phyloP scores from a whole-genome alignment of 805 yeast genomes.

The Yamadazyma tumulicola region DNA sequence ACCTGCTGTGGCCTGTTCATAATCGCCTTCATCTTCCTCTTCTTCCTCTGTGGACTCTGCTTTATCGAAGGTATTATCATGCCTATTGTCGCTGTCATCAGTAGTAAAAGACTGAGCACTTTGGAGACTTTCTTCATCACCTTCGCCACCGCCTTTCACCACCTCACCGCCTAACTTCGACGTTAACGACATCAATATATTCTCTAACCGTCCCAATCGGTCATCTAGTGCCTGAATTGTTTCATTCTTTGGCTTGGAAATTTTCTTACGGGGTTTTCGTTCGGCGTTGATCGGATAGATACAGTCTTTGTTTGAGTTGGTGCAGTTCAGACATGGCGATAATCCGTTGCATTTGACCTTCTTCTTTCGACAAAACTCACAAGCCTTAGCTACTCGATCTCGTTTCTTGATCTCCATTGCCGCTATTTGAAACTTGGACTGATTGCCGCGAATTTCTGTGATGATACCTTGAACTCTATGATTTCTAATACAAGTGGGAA shows the following conservation, averaged over 20 bases:
- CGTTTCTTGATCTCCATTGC: constrained; percentile 13
- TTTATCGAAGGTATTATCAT: neutral
- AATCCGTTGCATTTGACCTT: constrained; percentile 37
- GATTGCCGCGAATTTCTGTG: too few species aligned
- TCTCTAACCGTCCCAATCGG: constrained; percentile 11
- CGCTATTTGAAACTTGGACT: neutral
- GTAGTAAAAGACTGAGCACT: neutral
- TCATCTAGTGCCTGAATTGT: constrained; percentile 8
- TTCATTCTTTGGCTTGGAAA: constrained; percentile 6
- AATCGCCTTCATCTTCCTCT: constrained; percentile 2
- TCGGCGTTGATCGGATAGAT: constrained; percentile 14
- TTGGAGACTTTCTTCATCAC: neutral
- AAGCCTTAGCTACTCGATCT: constrained; percentile 35
- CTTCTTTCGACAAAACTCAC: constrained; percentile 33
- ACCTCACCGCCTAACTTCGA: constrained; percentile 7
- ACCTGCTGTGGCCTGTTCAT: neutral
- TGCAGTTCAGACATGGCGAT: constrained; percentile 34
- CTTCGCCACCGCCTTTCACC: neutral
- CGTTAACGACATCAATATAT: constrained; percentile 6
- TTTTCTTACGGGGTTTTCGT: constrained; percentile 9
- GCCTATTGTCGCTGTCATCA: neutral
- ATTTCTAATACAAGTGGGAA: too few species aligned
- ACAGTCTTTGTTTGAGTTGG: constrained; percentile 26
- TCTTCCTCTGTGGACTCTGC: neutral
- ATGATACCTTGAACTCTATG: too few species aligned